phyloP scores from a whole-genome alignment of 306 rosid genomes.

The Herpetospermum pedunculosum region DNA sequence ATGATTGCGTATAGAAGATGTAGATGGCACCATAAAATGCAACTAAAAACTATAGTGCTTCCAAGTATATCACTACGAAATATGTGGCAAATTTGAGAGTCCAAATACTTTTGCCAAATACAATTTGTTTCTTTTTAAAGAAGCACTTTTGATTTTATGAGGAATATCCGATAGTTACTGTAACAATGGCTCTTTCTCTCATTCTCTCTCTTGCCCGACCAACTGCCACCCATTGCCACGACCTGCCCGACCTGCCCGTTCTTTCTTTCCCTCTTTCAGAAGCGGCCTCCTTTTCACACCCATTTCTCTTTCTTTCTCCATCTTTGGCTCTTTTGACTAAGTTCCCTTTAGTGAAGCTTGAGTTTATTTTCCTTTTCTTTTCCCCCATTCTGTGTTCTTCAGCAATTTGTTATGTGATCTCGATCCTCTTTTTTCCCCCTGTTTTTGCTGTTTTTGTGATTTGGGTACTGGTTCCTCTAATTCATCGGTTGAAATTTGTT shows the following conservation, averaged over 20 bases:
- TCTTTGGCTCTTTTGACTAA: slow-evolving; percentile 13
- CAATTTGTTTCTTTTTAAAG: background rate
- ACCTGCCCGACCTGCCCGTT: slow-evolving; percentile 36
- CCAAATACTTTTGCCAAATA: background rate
- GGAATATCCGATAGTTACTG: slow-evolving; percentile 15
- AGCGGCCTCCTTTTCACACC: slow-evolving; percentile 20
- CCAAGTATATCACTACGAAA: background rate
- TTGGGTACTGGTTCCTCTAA: background rate
- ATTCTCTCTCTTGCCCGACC: slow-evolving; percentile 46
- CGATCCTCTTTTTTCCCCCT: background rate
- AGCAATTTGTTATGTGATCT: background rate
- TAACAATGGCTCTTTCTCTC: background rate
- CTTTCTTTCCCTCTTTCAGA: slow-evolving; percentile 30
- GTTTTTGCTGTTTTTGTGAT: background rate
- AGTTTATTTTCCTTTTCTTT: background rate
- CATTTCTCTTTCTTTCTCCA: slow-evolving; percentile 4
- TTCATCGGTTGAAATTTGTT: background rate
- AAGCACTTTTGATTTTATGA: background rate
- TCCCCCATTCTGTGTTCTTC: background rate
- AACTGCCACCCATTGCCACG: slow-evolving; percentile 25
- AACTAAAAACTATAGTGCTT: background rate
- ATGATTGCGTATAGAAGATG: slow-evolving; percentile 1
- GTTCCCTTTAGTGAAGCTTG: slow-evolving; percentile 18
- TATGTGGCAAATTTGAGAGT: background rate
- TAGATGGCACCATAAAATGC: background rate